phyloP scores from a whole-genome alignment of 139 green algal species.

The Chlamydomonas asymmetrica region DNA sequence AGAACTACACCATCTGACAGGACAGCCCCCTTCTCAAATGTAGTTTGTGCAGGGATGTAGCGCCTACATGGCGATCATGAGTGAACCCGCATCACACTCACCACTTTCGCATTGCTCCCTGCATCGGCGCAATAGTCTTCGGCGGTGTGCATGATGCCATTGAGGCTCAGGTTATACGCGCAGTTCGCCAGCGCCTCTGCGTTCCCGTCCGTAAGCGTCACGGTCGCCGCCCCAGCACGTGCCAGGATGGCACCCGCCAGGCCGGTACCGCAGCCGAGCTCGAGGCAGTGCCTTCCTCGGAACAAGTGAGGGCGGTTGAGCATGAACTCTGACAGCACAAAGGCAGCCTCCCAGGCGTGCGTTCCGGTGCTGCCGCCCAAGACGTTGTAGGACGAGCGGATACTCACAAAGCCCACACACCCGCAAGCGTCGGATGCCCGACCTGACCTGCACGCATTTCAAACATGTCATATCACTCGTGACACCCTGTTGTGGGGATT shows the following conservation, averaged over 20 bases:
- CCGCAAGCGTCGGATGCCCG: no score
- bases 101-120: not conserved
- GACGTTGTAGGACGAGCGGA: conserved; percentile 58
- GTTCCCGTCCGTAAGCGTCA: conserved; percentile 73
- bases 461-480: no score
- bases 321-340: conserved; percentile 67
- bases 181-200: conserved; percentile 64
- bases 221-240: conserved; percentile 19
- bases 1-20: not conserved
- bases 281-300: conserved; percentile 47
- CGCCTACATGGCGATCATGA: not conserved
- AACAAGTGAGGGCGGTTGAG: conserved; percentile 58
- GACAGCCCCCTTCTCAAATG: not conserved
- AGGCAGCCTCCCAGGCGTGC: conserved; percentile 79
- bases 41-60: not conserved
- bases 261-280: conserved; percentile 73
- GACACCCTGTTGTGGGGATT: no score
- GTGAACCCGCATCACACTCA: not conserved
- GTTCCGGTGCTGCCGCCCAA: conserved; percentile 74
- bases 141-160: conserved; percentile 38
- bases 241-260: conserved; percentile 50
- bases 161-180: conserved; percentile 63
- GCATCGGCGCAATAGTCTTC: not conserved
- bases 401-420: conserved; percentile 48
- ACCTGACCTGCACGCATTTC: no score